Percentiles rank a stretch among this genome's conserved stretches.
Conservation (phyloP, 345 rosid species). For the Eucalyptus leucophloia region DNA sequence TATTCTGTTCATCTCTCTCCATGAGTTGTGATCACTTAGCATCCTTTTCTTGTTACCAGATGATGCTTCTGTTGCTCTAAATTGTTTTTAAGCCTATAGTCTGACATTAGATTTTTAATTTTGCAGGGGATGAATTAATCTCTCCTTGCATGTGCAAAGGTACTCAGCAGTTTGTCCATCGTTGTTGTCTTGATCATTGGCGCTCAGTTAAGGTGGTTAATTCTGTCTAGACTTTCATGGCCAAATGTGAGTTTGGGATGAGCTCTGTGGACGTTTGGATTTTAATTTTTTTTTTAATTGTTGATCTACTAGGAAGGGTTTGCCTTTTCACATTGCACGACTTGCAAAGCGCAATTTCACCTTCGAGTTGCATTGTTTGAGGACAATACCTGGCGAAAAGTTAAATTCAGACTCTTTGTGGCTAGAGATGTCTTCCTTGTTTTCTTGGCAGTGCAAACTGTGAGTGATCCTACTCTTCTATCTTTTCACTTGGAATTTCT, state of each 20-base stretch:
- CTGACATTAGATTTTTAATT: neutral
- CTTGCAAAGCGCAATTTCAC: slow-evolving; percentile 86
- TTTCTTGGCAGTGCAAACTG: slow-evolving; percentile 84
- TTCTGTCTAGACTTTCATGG: neutral
- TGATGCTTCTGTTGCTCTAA: neutral
- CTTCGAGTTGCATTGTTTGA: slow-evolving; percentile 60
- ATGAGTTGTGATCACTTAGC: neutral
- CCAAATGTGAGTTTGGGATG: neutral
- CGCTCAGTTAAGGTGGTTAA: slow-evolving; percentile 53
- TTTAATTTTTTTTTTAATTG: neutral
- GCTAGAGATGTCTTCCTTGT: slow-evolving; percentile 90
- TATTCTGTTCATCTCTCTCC: neutral
- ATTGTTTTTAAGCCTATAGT: neutral
- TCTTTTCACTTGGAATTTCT: neutral
- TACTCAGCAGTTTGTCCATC: slow-evolving; percentile 86
- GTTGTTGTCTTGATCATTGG: slow-evolving; percentile 86
- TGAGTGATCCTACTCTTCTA: neutral
- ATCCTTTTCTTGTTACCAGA: neutral
- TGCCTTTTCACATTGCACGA: slow-evolving; percentile 92
- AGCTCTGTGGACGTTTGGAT: neutral
- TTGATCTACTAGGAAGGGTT: slow-evolving; percentile 61
- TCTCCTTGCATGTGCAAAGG: slow-evolving; percentile 99
- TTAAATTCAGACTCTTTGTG: slow-evolving; percentile 87
- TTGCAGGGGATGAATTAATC: slow-evolving; percentile 75
- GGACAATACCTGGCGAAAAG: slow-evolving; percentile 81